Evolutionary conservation across 345 rosid species (phyloP).

Genomic region (Microthlaspi erraticum): DNA sequence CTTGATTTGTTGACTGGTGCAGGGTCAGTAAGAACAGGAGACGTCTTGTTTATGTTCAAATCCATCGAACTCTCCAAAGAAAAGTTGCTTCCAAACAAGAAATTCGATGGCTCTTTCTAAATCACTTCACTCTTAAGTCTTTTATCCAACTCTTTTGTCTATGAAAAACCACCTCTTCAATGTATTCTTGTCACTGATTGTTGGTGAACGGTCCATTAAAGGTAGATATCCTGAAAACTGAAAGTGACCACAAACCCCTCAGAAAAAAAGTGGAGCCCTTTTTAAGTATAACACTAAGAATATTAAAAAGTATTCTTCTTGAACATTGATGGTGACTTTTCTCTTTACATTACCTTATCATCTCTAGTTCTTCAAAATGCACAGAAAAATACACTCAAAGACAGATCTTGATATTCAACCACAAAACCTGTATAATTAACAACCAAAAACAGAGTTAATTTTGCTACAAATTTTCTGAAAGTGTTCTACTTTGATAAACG

Average conservation of each 20-base stretch:
- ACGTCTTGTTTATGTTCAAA: constrained; percentile 62
- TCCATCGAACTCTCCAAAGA: constrained; percentile 61
- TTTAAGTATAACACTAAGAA: background rate
- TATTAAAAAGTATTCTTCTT: constrained; percentile 53
- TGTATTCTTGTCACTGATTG: constrained; percentile 78
- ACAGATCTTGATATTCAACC: constrained; percentile 9
- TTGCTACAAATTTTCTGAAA: background rate
- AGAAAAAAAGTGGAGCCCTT: constrained; percentile 1
- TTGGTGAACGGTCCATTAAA: constrained; percentile 77
- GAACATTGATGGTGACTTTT: constrained; percentile 41
- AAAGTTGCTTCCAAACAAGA: constrained; percentile 27
- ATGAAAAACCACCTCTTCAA: constrained; percentile 95
- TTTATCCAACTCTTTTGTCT: constrained; percentile 80
- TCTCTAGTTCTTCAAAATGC: constrained; percentile 53
- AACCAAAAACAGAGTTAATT: background rate
- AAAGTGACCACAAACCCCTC: constrained; percentile 14
- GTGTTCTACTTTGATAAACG: background rate
- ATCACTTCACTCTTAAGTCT: constrained; percentile 26
- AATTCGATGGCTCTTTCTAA: constrained; percentile 26
- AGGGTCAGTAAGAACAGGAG: constrained; percentile 81
- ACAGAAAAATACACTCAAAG: constrained; percentile 22
- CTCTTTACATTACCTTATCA: constrained; percentile 58
- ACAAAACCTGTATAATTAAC: constrained; percentile 17
- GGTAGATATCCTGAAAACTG: constrained; percentile 59
- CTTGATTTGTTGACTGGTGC: constrained; percentile 68